These are phyloP conservation scores for Bacidia gigantensis DNA, from an alignment of 495 filamentous ascomycete species.

Conservation along the genomic window DNA sequence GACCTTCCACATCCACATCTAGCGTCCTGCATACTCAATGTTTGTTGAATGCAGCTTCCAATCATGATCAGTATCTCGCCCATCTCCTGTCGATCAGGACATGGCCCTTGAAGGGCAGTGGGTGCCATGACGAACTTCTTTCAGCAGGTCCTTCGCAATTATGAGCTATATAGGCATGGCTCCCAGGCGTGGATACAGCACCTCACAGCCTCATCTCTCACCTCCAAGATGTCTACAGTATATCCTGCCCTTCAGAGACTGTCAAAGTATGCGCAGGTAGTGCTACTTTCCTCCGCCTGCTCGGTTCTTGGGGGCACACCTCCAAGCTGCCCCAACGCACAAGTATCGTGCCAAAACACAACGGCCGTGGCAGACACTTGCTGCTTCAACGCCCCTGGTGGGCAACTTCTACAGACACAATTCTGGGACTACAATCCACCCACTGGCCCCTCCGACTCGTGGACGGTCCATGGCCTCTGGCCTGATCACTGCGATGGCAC, in stretches of 20 bases:
- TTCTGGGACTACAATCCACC: slow-evolving; percentile 72
- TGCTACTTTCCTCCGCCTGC: slow-evolving; percentile 8
- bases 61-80: neutral
- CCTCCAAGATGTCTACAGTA: neutral
- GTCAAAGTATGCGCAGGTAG: neutral
- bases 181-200: neutral
- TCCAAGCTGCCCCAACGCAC: slow-evolving; percentile 32
- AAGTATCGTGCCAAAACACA: slow-evolving; percentile 45
- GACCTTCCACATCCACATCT: neutral
- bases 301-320: slow-evolving; percentile 13
- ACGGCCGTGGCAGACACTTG: slow-evolving; percentile 48
- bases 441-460: slow-evolving; percentile 59
- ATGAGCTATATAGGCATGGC: neutral
- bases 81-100: neutral
- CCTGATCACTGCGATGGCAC: slow-evolving; percentile 80
- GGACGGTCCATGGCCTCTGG: slow-evolving; percentile 86
- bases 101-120: neutral
- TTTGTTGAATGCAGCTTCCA: neutral
- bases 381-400: slow-evolving; percentile 74
- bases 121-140: neutral
- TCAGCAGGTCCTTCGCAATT: neutral
- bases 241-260: neutral
- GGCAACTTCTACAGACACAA: slow-evolving; percentile 67
- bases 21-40: neutral
- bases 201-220: neutral